Conservation (phyloP, 2,329 filamentous ascomycete species). For the Verticillium alfalfae region DNA sequence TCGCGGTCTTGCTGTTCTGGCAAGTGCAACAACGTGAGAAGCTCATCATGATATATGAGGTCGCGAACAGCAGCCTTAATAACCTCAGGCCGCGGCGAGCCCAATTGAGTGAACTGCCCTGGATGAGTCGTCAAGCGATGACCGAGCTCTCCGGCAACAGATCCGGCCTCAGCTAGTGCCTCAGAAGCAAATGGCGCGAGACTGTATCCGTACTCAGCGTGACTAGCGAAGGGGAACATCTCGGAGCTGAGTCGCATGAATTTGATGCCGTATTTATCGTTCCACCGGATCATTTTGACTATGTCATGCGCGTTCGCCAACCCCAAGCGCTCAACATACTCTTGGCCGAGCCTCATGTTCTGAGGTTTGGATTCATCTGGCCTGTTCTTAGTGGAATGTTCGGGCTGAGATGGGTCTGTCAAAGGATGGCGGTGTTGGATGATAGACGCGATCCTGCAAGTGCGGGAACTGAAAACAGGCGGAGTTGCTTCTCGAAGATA, state of each 20-base stretch:
- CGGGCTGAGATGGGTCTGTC: slow-evolving; percentile 66
- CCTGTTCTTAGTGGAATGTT: slow-evolving; percentile 80
- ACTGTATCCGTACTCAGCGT: slow-evolving; percentile 79
- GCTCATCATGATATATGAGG: slow-evolving; percentile 80
- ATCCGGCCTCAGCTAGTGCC: slow-evolving; percentile 69
- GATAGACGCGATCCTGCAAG: slow-evolving; percentile 86
- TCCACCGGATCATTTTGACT: slow-evolving; percentile 83
- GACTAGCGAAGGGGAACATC: slow-evolving; percentile 95
- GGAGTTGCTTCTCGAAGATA: slow-evolving; percentile 79
- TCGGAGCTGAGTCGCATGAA: slow-evolving; percentile 91
- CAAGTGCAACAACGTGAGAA: slow-evolving; percentile 71
- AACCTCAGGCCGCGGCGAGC: slow-evolving; percentile 73
- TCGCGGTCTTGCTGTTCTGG: slow-evolving; percentile 75
- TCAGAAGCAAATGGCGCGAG: slow-evolving; percentile 79
- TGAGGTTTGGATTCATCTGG: slow-evolving; percentile 69
- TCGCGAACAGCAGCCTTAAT: slow-evolving; percentile 74
- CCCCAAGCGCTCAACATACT: slow-evolving; percentile 71
- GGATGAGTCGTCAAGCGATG: slow-evolving; percentile 89
- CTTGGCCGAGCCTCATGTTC: slow-evolving; percentile 59
- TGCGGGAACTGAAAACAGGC: slow-evolving; percentile 84
- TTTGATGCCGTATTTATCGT: slow-evolving; percentile 83
- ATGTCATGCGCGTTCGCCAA: slow-evolving; percentile 80
- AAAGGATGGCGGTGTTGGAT: slow-evolving; percentile 83
- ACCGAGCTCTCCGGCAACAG: slow-evolving; percentile 68
- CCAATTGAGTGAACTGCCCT: slow-evolving; percentile 88